Evolutionary conservation across 148 eudicot genomes (phyloP).

Genomic region (Persicaria maculosa): DNA sequence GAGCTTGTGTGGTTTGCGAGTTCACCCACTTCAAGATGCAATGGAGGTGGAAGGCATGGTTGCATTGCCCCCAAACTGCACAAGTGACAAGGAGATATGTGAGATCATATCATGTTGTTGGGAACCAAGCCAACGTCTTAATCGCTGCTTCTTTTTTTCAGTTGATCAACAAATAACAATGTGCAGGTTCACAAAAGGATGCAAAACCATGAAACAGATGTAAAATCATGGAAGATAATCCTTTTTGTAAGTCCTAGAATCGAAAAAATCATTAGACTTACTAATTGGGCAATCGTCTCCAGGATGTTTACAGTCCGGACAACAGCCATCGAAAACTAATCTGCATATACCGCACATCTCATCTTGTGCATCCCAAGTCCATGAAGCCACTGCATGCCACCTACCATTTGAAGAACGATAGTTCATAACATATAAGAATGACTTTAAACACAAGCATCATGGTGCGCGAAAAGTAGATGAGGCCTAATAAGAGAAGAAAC

Average conservation of each 20-base stretch:
- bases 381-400: constrained; percentile 98
- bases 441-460: background rate
- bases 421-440: too few relatives aligned
- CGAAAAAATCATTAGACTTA: constrained; percentile 21
- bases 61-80: constrained; percentile 98
- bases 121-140: too few relatives aligned
- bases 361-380: constrained; percentile 99
- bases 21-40: constrained; percentile 98
- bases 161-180: too few relatives aligned
- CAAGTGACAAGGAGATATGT: background rate
- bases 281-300: constrained; percentile 98
- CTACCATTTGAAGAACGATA: constrained; percentile 15
- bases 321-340: constrained; percentile 98
- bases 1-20: constrained; percentile 81
- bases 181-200: too few relatives aligned
- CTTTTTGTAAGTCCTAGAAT: too few relatives aligned
- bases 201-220: too few relatives aligned
- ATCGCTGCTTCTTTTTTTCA: too few relatives aligned
- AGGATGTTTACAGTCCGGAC: constrained; percentile 95
- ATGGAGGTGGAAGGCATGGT: constrained; percentile 95
- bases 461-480: background rate
- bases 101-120: too few relatives aligned
- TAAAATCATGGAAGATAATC: too few relatives aligned
- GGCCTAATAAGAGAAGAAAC: background rate
- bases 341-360: constrained; percentile 97